A percentile compares a stretch with the other conserved stretches of the same genome.
Evolutionary conservation across 1,139 yeast genomes (phyloP).

Genomic region (Debaryomyces sp.): DNA sequence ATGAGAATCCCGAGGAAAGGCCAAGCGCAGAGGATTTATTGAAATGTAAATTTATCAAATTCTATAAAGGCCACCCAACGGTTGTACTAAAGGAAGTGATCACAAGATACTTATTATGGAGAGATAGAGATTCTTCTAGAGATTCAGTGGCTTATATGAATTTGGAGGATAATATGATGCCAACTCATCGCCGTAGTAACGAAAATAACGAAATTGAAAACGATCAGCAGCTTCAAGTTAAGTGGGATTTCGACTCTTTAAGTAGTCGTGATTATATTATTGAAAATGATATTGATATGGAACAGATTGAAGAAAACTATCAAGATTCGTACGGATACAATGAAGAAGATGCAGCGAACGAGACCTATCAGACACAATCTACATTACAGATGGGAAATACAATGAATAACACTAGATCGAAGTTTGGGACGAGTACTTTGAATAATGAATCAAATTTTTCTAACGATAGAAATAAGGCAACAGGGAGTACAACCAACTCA

Average conservation of each 20-base stretch:
- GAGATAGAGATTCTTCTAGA: slow-evolving; percentile 58
- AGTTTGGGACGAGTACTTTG: not conserved
- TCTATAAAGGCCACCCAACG: slow-evolving; percentile 63
- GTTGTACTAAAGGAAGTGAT: slow-evolving; percentile 71
- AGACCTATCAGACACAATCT: slow-evolving; percentile 32
- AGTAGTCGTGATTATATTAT: slow-evolving; percentile 71
- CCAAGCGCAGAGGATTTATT: slow-evolving; percentile 83
- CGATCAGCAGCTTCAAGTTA: slow-evolving; percentile 56
- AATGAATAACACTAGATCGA: not conserved
- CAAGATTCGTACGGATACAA: slow-evolving; percentile 40
- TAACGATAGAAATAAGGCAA: slow-evolving; percentile 17
- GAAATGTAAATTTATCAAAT: slow-evolving; percentile 70
- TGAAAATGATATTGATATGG: slow-evolving; percentile 62
- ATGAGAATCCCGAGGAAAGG: slow-evolving; percentile 89
- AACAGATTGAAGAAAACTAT: slow-evolving; percentile 43
- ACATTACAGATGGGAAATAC: slow-evolving; percentile 24
- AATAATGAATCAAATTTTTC: not conserved
- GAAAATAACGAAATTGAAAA: slow-evolving; percentile 18
- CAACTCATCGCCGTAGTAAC: not conserved
- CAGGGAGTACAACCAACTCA: slow-evolving; percentile 18
- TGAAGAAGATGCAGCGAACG: slow-evolving; percentile 29
- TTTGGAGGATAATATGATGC: slow-evolving; percentile 32
- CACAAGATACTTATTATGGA: slow-evolving; percentile 79
- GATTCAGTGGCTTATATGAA: slow-evolving; percentile 48
- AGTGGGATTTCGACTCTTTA: slow-evolving; percentile 86